Base-by-base conservation (phyloP, 768 basidiomycete genomes). In the Kwoniella sp. region DNA sequence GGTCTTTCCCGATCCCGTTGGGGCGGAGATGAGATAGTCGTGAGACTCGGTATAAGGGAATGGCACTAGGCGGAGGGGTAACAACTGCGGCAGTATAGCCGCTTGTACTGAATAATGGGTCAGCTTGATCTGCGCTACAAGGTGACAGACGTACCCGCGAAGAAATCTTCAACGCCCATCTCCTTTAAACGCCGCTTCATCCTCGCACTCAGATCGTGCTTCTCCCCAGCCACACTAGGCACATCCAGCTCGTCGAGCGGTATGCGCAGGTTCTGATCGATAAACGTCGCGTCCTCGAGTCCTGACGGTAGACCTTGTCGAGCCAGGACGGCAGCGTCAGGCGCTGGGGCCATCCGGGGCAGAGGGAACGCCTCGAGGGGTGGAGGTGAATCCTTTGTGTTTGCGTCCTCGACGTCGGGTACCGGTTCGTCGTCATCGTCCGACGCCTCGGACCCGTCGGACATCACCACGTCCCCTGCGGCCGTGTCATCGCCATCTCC, bases 1-100 rank as follows among this genome's bases (percentile, higher is more conserved):
- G 0, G 93, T 99, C 74, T 99, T 99, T 0, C 95, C 95, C 62
- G 91, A 95, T 20, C 95, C 95, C 0, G 95, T 99, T 0, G 95
- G 95, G 1, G 95, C 95, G 7, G 90, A 95, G 11, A 93, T 87
- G 61, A 91, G 92, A 11, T 91, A 80, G 74, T 99, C 95, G 23
- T 79, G 79, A 23, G 84, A 84, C 61, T 81, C 84, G 0, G 88
- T 84, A 36, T 79, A 76, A 64, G 89, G 88, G 9, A 90, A 73
- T 1, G 41, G 76, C 44, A 57, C 51, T 15, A 65, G 53, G 29
- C 55, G 41, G 0, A 70, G 56, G 14, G 80, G 78, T 12, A 92
- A 79, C 0, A 98, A 78, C 66, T 89, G 83, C 1, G 93, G 92
- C 0, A 98, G 75, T 11, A 96, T 80, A 15, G 80, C 81, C 0